A percentile compares a stretch with the other conserved stretches of the same genome.
Conservation (phyloP, 2,329 filamentous ascomycete species). For the Graphilbum sp. region DNA sequence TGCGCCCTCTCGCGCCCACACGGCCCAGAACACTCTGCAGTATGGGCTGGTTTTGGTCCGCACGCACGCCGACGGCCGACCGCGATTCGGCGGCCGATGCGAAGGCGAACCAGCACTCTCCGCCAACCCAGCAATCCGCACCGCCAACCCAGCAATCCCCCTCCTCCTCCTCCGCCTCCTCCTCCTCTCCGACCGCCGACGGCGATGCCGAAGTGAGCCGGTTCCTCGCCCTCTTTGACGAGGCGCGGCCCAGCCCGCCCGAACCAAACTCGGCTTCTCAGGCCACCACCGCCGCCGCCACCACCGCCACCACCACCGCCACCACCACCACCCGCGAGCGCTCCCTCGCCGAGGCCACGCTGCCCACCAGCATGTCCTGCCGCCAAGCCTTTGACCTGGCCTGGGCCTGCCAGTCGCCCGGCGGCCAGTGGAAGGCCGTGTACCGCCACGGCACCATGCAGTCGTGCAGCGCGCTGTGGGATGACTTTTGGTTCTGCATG, state of each 20-base stretch:
- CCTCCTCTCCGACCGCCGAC: slow-evolving; percentile 4
- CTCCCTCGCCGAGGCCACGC: slow-evolving; percentile 46
- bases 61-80: slow-evolving; percentile 13
- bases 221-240: slow-evolving; percentile 32
- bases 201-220: slow-evolving; percentile 31
- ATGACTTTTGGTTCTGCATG: slow-evolving; percentile 98
- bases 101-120: too few relatives aligned
- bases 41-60: slow-evolving; percentile 52
- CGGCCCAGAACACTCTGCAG: too few relatives aligned
- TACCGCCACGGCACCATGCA: slow-evolving; percentile 73
- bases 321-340: slow-evolving; percentile 6
- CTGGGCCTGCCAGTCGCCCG: slow-evolving; percentile 84
- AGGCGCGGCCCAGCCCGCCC: too few relatives aligned
- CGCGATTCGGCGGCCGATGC: too few relatives aligned
- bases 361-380: slow-evolving; percentile 76
- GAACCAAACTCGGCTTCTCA: too few relatives aligned
- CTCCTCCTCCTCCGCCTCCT: too few relatives aligned
- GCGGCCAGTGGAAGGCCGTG: slow-evolving; percentile 79
- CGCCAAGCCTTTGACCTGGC: slow-evolving; percentile 79
- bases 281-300: not conserved
- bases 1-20: not conserved
- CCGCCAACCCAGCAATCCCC: too few relatives aligned
- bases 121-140: too few relatives aligned
- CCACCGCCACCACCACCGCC: slow-evolving; percentile 5
- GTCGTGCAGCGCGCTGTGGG: slow-evolving; percentile 71